Evolutionary conservation across 176 grass and related monocot species (phyloP).

Genomic region (Triticum urartu): DNA sequence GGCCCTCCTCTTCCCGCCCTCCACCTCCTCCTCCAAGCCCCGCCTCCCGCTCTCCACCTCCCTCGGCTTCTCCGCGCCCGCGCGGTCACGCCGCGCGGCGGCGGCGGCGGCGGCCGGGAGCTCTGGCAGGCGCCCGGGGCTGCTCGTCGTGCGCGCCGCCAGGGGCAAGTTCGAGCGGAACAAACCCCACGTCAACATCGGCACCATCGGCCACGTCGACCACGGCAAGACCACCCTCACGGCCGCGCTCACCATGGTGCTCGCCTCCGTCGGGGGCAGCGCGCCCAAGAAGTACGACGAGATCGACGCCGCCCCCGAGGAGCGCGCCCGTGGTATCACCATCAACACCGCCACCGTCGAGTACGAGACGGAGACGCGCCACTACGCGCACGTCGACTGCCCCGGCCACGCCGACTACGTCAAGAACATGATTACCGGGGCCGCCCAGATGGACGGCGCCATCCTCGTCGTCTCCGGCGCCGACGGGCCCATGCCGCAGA

Average conservation of each 20-base stretch:
- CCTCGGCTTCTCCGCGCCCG: slow-evolving; percentile 33
- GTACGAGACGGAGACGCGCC: slow-evolving; percentile 94
- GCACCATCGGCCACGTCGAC: slow-evolving; percentile 99
- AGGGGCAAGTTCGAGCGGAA: slow-evolving; percentile 92
- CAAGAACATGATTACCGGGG: slow-evolving; percentile 98
- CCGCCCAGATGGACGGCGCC: slow-evolving; percentile 95
- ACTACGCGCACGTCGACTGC: slow-evolving; percentile 98
- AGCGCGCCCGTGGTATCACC: slow-evolving; percentile 94
- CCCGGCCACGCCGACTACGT: slow-evolving; percentile 95
- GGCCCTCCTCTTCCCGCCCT: slow-evolving; percentile 28
- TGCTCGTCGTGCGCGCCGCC: slow-evolving; percentile 79
- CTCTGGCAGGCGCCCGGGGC: slow-evolving; percentile 34
- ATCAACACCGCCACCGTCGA: slow-evolving; percentile 99
- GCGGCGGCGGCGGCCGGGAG: not conserved
- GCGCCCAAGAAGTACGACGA: slow-evolving; percentile 98
- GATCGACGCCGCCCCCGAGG: slow-evolving; percentile 97
- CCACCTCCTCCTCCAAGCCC: slow-evolving; percentile 43
- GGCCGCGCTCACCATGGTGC: slow-evolving; percentile 96
- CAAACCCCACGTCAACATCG: slow-evolving; percentile 98
- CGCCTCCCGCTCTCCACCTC: slow-evolving; percentile 49
- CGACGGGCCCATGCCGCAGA: slow-evolving; percentile 98
- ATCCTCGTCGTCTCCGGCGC: slow-evolving; percentile 94
- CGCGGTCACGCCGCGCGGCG: slow-evolving; percentile 26
- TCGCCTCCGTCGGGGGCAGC: slow-evolving; percentile 72
- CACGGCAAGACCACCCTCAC: slow-evolving; percentile 98